Base-by-base conservation (phyloP, 2,329 filamentous ascomycete species). In the Metarhizium anisopliae region DNA sequence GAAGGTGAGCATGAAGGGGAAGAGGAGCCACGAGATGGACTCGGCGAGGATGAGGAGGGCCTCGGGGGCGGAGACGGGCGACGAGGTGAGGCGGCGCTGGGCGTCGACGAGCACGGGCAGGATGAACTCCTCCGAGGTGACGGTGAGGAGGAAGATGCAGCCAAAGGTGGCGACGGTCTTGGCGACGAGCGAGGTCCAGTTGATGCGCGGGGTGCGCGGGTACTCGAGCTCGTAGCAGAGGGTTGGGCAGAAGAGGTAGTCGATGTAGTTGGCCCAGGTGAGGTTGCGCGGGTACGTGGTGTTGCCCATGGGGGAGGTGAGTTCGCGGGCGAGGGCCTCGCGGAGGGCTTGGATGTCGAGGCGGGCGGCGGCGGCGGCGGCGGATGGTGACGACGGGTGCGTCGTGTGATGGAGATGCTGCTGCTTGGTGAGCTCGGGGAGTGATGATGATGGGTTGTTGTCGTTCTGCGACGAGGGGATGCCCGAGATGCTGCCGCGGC, bases 171-270 rank as follows among this genome's bases (percentile, higher is more conserved):
- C 94, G 16, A 92, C 72, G 25, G 90, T 84, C 72, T 97, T 97
- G 70, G 86, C 89, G 57, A 89, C 82, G 49, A 97, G 81, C 60
- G 91, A 86, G 20, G 83, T 79, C 85, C 89, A 96, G 63, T 89
- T 83, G 56, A 90, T 84, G n/a, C 77, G 74, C 13, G 80, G 69
- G 11, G 83, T 91, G 51, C 94, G 86, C 2, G 94, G 94, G 69
- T 97, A 99, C 69, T 97, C 93, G 52, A 97, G 80, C 72, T 99
- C 94, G 72, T 99, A 99, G 77, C 94, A 99, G 20, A 99, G 81
- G 0, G 94, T 99, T 16, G 94, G 94, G 66, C 92, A 97, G 66
- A 94, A 83, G 11, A 96, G 76, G 69, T 87, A 97, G 74, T 97
- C 94, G 56, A 83, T 62, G 67, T 89, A 96, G 73, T 97, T 97